A percentile compares a stretch with the other conserved stretches of the same genome.
phyloP scores from a whole-genome alignment of 768 basidiomycete genomes.

The Tephrocybe rancida region DNA sequence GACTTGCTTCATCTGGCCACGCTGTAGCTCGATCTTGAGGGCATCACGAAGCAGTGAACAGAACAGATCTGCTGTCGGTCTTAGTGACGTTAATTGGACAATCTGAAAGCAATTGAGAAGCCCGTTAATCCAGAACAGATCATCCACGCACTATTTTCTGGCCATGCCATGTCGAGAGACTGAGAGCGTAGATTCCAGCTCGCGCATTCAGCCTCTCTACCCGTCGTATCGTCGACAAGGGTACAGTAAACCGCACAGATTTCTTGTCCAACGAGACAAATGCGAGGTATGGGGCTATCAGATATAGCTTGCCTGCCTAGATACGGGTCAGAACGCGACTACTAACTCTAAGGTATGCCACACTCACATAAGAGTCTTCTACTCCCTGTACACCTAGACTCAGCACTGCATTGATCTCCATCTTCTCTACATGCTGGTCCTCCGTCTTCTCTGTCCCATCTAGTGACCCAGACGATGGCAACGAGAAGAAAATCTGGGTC shows the following conservation, averaged over 20 bases:
- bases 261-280: conserved; percentile 92
- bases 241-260: conserved; percentile 89
- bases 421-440: conserved; percentile 55
- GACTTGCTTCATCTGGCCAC: conserved; percentile 91
- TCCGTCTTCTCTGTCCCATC: conserved; percentile 25
- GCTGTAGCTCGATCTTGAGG: conserved; percentile 86
- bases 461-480: conserved; percentile 50
- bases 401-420: conserved; percentile 90
- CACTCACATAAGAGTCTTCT: conserved; percentile 91
- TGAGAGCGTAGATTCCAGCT: conserved; percentile 95
- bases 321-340: conserved; percentile 7
- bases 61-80: conserved; percentile 93
- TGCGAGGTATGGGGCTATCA: conserved; percentile 87
- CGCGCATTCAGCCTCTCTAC: conserved; percentile 94
- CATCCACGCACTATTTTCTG: conserved; percentile 79
- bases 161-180: conserved; percentile 91
- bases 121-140: background rate
- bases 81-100: conserved; percentile 90
- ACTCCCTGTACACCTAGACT: conserved; percentile 77
- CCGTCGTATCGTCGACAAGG: conserved; percentile 88
- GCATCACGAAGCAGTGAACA: conserved; percentile 87
- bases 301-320: conserved; percentile 88
- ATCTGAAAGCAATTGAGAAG: conserved; percentile 47
- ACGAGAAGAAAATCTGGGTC: conserved; percentile 84
- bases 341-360: background rate